These are phyloP conservation scores for Solanum hybrid DNA, from an alignment of 305 asterid species.

Conservation along the genomic window DNA sequence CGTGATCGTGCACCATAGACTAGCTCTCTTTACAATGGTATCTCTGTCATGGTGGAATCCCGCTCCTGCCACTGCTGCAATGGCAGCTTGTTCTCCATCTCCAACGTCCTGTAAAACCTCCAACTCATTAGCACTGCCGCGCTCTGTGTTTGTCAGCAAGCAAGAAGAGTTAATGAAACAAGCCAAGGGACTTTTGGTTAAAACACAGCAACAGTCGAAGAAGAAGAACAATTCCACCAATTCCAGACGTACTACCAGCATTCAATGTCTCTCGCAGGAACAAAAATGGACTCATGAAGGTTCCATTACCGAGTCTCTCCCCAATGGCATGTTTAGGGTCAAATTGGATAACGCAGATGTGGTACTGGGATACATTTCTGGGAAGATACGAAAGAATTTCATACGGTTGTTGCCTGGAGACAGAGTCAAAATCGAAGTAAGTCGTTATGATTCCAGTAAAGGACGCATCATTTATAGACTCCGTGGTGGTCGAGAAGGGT, in stretches of 20 bases:
- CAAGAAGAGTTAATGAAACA: background rate
- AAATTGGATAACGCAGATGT: constrained; percentile 9
- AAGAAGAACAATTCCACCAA: background rate
- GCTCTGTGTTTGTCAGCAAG: background rate
- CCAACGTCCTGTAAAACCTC: background rate
- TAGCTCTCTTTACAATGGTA: background rate
- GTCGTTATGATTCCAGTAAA: constrained; percentile 15
- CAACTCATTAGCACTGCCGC: background rate
- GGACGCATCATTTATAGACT: constrained; percentile 16
- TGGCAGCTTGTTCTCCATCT: background rate
- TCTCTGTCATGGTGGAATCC: constrained; percentile 11
- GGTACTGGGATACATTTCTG: constrained; percentile 16
- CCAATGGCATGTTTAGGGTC: constrained; percentile 16
- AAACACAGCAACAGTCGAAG: background rate
- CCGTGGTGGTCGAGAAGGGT: constrained; percentile 10
- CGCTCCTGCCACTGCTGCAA: background rate
- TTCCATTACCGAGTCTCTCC: constrained; percentile 9
- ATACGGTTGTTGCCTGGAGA: constrained; percentile 10
- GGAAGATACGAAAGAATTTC: constrained; percentile 14
- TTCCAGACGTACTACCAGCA: background rate
- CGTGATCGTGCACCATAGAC: background rate
- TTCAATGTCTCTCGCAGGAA: constrained; percentile 6
- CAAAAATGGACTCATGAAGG: constrained; percentile 15
- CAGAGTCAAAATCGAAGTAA: constrained; percentile 12
- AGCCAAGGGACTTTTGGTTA: background rate